These are phyloP conservation scores for Ganoderma leucocontextum DNA, from an alignment of 1,284 basidiomycete genomes.

Conservation along the genomic window DNA sequence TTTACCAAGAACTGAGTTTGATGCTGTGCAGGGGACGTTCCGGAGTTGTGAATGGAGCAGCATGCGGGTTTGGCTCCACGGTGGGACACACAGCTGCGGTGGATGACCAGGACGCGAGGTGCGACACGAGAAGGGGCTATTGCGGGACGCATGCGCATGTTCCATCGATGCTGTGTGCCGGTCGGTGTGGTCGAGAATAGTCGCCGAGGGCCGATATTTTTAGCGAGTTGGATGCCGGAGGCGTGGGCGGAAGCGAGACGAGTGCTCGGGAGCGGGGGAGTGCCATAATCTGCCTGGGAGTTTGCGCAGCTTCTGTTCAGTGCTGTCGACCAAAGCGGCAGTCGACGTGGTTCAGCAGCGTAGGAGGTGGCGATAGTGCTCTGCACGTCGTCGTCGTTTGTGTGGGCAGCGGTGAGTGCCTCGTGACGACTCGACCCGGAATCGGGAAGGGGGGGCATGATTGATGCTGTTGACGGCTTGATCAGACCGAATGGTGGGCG, in stretches of 20 bases:
- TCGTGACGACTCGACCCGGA: neutral
- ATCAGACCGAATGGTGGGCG: constrained; percentile 25
- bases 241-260: neutral
- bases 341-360: constrained; percentile 8
- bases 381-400: neutral
- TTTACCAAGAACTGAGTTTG: neutral
- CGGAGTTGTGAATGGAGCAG: neutral
- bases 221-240: constrained; percentile 1
- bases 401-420: neutral
- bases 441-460: constrained; percentile 9
- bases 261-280: neutral
- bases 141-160: neutral
- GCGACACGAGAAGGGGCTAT: neutral
- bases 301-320: constrained; percentile 8
- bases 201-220: neutral
- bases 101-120: neutral
- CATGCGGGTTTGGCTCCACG: neutral
- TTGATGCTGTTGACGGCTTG: constrained; percentile 24
- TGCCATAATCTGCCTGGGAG: neutral
- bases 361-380: neutral
- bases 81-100: neutral
- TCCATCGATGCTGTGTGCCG: neutral
- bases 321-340: constrained; percentile 11
- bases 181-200: neutral
- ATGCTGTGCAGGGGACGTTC: neutral